Conservation (phyloP, 306 rosid species). For the Urtica urens region DNA sequence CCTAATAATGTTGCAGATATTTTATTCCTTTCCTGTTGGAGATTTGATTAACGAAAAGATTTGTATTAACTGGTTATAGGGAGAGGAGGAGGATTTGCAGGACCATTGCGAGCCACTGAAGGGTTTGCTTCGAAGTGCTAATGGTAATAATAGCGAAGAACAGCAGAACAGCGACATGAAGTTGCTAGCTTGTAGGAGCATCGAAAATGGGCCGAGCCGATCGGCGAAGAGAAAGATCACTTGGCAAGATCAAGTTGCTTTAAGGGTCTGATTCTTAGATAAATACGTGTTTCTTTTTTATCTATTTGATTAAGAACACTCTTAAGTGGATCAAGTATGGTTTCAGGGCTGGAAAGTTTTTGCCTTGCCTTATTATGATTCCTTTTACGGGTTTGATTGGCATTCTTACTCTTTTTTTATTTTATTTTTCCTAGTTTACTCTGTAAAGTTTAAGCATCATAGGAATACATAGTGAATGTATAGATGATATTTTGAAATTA, state of each 20-base stretch:
- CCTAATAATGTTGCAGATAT: not conserved
- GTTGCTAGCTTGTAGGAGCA: conserved; percentile 54
- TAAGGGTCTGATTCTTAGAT: conserved; percentile 84
- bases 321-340: conserved; percentile 1
- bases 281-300: not conserved
- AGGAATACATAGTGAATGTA: conserved; percentile 27
- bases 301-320: conserved; percentile 8
- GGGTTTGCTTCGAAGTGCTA: conserved; percentile 34
- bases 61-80: conserved; percentile 25
- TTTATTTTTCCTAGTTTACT: conserved; percentile 13
- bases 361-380: conserved; percentile 15
- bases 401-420: conserved; percentile 15
- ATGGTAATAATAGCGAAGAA: too few species aligned
- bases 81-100: conserved; percentile 80
- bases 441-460: conserved; percentile 37
- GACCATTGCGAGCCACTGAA: conserved; percentile 38
- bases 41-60: conserved; percentile 6
- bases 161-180: conserved; percentile 62
- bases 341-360: conserved; percentile 20
- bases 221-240: conserved; percentile 88
- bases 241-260: conserved; percentile 95
- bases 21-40: conserved; percentile 1
- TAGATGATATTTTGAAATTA: conserved; percentile 37
- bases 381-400: conserved; percentile 7
- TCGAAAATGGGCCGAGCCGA: conserved; percentile 62